Evolutionary conservation across 331 rosid species (phyloP).

Genomic region (Acacia pycnantha): DNA sequence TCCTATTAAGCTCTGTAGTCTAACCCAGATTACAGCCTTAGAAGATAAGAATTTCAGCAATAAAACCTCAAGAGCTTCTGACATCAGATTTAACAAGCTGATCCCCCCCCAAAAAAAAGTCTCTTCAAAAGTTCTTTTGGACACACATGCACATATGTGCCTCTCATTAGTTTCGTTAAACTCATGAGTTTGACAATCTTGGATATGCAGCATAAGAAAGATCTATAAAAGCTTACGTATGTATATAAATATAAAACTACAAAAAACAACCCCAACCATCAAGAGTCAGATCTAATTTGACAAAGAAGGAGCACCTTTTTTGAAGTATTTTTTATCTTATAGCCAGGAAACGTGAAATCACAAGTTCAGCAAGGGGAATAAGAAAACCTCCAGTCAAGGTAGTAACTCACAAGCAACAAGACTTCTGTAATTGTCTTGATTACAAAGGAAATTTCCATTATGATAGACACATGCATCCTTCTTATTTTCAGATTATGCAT

Average conservation of each 20-base stretch:
- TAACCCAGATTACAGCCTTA: neutral
- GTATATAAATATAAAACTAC: neutral
- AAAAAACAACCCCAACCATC: neutral
- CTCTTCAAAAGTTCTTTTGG: neutral
- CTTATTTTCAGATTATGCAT: slow-evolving; percentile 6
- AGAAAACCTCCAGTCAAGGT: neutral
- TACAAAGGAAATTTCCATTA: slow-evolving; percentile 17
- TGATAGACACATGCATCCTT: neutral
- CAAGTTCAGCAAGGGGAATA: neutral
- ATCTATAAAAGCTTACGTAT: neutral
- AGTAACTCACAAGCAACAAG: neutral
- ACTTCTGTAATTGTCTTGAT: neutral
- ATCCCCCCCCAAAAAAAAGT: too few relatives aligned
- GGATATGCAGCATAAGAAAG: neutral
- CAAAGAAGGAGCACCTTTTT: neutral
- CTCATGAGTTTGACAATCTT: neutral
- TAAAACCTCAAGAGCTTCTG: neutral
- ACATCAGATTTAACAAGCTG: neutral
- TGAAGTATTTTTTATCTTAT: neutral
- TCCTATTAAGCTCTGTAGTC: neutral
- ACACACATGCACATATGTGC: neutral
- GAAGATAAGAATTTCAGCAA: neutral
- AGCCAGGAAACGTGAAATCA: too few relatives aligned
- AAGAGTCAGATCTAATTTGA: neutral
- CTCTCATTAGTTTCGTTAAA: neutral